Evolutionary conservation across 2,329 filamentous ascomycete species (phyloP), one percentile per base, ranked within the genome.

Genomic region (Penicillium olsonii): DNA sequence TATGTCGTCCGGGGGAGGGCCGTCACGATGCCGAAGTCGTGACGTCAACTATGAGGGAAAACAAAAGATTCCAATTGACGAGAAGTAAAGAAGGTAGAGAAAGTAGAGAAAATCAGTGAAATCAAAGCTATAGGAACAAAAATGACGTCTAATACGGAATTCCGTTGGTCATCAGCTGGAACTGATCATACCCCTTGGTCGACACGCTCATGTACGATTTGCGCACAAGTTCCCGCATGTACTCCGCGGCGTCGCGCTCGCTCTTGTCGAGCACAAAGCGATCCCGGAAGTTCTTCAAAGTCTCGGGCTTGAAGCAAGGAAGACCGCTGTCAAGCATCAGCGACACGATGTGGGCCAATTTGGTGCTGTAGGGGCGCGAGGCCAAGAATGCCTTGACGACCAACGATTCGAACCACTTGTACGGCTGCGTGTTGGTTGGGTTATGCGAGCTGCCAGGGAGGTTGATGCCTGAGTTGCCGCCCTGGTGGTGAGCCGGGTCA

Each of bases 241-340:
- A 95, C 53, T 96, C 91, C 0, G 92, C 94, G 0, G 95, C 94
- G 72, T 99, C 94, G 40, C 90, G 81, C 72, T 99, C 94, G 48
- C 77, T 90, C 78, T 87, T 92, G 50, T 97, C 94, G 48, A 96
- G 76, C 50, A 96, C 92, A 71, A 99, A 97, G 12, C 94, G 78
- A 63, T 96, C 90, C 56, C 84, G 85, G 75, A 99, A 96, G 73
- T 96, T 90, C 71, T 87, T 84, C 54, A 99, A 87, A 11, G 88
- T 96, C 71, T 96, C 90, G 0, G 92, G 92, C 73, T 96, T 97
- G 80, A 99, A 99, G 75, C 94, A 99, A 6, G 94, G 94, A 63
- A 99, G 72, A 0, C 94, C 94, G 59, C 87, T 94, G 67, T 96
- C 94, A 76, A 97, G 85, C 95, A 99, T 99, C 66, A 96, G 80